Base-by-base conservation (phyloP, 495 filamentous ascomycete genomes). In the Recurvomyces mirabilis region DNA sequence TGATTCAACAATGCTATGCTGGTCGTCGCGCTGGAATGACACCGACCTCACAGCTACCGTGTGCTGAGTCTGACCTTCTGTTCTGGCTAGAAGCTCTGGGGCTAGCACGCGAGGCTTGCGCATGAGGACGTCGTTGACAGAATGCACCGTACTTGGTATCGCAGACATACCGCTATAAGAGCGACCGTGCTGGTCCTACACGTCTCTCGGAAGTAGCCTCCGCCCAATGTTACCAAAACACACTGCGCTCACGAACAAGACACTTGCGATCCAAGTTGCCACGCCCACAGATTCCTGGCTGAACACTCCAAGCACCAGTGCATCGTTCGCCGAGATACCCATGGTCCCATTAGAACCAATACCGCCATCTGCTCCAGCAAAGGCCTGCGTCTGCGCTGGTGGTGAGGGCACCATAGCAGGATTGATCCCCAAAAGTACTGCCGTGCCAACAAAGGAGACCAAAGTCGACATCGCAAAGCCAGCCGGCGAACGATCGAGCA, bases 151-250 rank as follows among this genome's bases (percentile, higher is more conserved):
- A n/a, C n/a, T n/a, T n/a, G n/a, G n/a, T n/a, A n/a, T n/a, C n/a
- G n/a, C n/a, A n/a, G n/a, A n/a, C n/a, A n/a, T n/a, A n/a, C n/a
- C n/a, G n/a, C n/a, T n/a, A n/a, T n/a, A n/a, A n/a, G n/a, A n/a
- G n/a, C n/a, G n/a, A n/a, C n/a, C n/a, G n/a, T n/a, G n/a, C n/a
- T n/a, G n/a, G n/a, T n/a, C n/a, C n/a, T n/a, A n/a, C n/a, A n/a
- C n/a, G 18, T 33, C 32, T 19, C 23, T 21, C 33, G 77, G 62
- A 24, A 82, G 81, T 43, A 95, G 65, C 60, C 86, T 70, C 49
- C 91, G 68, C 7, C 91, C 91, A 55, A 96, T 82, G 61, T 94
- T 95, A 19, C 91, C 91, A 72, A 98, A 95, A 63, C 87, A 95
- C 21, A 96, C 79, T 50, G 84, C 85, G 39, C 79, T 84, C 60